Percentiles rank a stretch among this genome's conserved stretches.
phyloP scores from a whole-genome alignment of 2,329 filamentous ascomycete genomes.

The Proliferodiscus dingleyae region DNA sequence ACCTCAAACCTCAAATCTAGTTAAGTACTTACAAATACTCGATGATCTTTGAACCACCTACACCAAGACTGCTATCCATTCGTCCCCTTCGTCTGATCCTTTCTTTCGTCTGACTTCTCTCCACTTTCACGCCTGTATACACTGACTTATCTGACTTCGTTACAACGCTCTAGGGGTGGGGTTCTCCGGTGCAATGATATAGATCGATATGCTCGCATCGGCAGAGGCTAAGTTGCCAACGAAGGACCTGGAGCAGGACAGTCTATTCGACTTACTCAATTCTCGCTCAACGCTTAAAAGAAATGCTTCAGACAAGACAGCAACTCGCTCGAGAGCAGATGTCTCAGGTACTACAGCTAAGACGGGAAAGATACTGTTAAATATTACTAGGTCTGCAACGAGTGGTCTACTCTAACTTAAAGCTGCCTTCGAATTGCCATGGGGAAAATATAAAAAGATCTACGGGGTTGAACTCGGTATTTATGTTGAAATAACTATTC shows the following conservation, averaged over 20 bases:
- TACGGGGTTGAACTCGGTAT: conserved; percentile 10
- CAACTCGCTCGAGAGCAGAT: conserved; percentile 7
- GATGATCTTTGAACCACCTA: conserved; percentile 4
- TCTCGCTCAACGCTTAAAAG: conserved; percentile 8
- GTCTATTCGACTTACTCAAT: conserved; percentile 5
- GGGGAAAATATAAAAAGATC: conserved; percentile 15
- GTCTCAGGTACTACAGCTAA: conserved; percentile 6
- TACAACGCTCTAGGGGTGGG: conserved; percentile 6
- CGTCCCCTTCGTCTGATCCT: conserved; percentile 5
- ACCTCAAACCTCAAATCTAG: conserved; percentile 10
- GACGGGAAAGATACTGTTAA: conserved; percentile 7
- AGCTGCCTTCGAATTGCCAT: conserved; percentile 8
- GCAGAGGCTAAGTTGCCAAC: conserved; percentile 8
- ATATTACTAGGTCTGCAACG: conserved; percentile 9
- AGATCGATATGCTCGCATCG: conserved; percentile 12
- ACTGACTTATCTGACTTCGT: conserved; percentile 3
- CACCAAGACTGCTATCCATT: neutral
- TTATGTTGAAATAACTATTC: conserved; percentile 10
- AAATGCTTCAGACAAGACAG: conserved; percentile 10
- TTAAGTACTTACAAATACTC: conserved; percentile 7
- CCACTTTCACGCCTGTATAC: neutral
- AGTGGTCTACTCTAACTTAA: conserved; percentile 12
- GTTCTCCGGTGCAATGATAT: conserved; percentile 8
- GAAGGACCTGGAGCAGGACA: conserved; percentile 5
- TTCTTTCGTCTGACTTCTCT: neutral